Evolutionary conservation across 169 alveolate genomes (phyloP), one percentile per base, ranked within the genome.

Genomic region (Besnoitia besnoiti): DNA sequence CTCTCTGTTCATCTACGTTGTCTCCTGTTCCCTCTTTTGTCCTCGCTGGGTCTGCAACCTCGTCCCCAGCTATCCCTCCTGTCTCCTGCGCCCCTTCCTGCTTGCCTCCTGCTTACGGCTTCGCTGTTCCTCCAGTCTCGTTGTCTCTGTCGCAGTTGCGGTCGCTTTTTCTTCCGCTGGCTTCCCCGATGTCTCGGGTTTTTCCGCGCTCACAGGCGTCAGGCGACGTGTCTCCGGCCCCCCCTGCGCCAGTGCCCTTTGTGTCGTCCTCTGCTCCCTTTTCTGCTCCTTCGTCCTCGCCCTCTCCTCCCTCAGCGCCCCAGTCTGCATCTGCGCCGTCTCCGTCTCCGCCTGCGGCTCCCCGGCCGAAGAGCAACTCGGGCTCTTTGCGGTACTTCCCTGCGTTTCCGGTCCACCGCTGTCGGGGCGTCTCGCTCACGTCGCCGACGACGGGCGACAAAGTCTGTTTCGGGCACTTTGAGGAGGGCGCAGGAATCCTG

Each of bases 361-460:
- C 30, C 30, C 12, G 7, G 67, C 12, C 4, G 67, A 55, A 55
- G 27, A 21, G 67, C n/a, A 55, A 16, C 24, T 49, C 82, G 21
- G 82, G 82, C 19, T 24, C 14, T 73, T 37, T 51, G 24, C 82
- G 82, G 27, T 77, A 39, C 59, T 77, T 77, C 21, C 87, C 87
- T 37, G 87, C 87, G 3, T 77, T 77, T 21, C 87, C 87, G 3
- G 87, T 77, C 14, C 87, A 77, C 40, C 87, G 87, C 35, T 77
- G 87, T 21, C 87, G 87, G 19, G 87, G 87, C 21, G 87, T 77
- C 39, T 77, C 87, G 35, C 30, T 77, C 44, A 40, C 27, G 5
- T 1, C 33, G 5, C 59, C 55, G 55, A 10, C 4, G 49, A 77
- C 49, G 10, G 59, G 59, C 33, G 87, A 77, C 59, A 37, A 42